A percentile compares a stretch with the other conserved stretches of the same genome.
Evolutionary conservation across 2,329 filamentous ascomycete species (phyloP).

Genomic region (Hyphodiscus sp.): DNA sequence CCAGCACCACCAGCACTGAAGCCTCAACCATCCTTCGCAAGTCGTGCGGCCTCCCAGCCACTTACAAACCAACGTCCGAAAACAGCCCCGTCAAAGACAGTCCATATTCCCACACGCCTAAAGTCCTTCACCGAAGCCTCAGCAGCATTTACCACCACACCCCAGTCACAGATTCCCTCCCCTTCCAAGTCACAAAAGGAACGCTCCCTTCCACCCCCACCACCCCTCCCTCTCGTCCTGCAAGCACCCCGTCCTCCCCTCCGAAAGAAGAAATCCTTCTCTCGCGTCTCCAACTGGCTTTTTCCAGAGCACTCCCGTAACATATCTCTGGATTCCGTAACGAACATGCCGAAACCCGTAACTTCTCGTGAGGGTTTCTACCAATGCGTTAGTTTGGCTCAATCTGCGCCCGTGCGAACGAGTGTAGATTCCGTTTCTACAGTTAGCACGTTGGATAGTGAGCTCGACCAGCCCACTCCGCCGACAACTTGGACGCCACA

Average conservation of each 20-base stretch:
- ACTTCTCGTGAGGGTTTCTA: slow-evolving; percentile 51
- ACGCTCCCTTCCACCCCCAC: slow-evolving; percentile 29
- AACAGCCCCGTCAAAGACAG: slow-evolving; percentile 32
- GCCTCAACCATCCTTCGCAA: background rate
- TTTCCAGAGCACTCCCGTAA: slow-evolving; percentile 38
- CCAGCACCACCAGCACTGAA: slow-evolving; percentile 34
- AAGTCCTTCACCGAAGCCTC: slow-evolving; percentile 29
- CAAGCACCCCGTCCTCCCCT: slow-evolving; percentile 46
- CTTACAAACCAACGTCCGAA: slow-evolving; percentile 22
- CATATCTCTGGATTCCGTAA: slow-evolving; percentile 44
- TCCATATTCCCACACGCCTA: slow-evolving; percentile 30
- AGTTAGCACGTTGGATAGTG: slow-evolving; percentile 44
- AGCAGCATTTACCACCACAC: slow-evolving; percentile 15
- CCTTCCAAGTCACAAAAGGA: slow-evolving; percentile 7
- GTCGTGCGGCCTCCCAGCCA: slow-evolving; percentile 33
- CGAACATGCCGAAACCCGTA: slow-evolving; percentile 48
- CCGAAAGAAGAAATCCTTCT: slow-evolving; percentile 62
- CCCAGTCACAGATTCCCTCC: slow-evolving; percentile 6
- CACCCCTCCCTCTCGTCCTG: slow-evolving; percentile 52
- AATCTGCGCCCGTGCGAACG: background rate
- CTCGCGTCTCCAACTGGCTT: slow-evolving; percentile 54
- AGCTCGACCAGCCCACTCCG: slow-evolving; percentile 36
- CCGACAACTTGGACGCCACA: slow-evolving; percentile 45
- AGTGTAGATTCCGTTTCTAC: slow-evolving; percentile 37
- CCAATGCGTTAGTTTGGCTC: slow-evolving; percentile 40